Evolutionary conservation across 139 green algal genomes (phyloP).

Genomic region (Micractinium conductrix): DNA sequence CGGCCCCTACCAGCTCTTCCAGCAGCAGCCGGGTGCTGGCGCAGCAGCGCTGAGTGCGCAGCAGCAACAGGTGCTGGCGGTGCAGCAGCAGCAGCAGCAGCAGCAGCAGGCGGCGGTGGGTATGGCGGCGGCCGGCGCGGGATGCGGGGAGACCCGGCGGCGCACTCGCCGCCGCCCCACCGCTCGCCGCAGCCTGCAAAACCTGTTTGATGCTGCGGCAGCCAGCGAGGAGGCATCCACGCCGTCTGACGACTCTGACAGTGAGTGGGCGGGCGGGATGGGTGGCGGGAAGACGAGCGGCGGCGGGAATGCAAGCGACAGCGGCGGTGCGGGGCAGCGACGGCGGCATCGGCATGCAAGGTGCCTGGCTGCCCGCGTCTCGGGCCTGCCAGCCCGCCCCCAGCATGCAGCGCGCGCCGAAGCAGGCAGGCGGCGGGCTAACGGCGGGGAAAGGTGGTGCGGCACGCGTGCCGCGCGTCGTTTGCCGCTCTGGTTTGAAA

Average conservation of each 20-base stretch:
- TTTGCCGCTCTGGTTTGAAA: no score
- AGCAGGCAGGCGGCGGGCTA: no score
- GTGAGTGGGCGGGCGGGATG: background rate
- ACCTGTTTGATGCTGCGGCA: constrained; percentile 13
- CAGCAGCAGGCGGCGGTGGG: background rate
- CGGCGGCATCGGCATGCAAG: no score
- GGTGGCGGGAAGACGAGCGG: no score
- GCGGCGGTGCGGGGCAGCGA: no score
- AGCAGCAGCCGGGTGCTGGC: background rate
- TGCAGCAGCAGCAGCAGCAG: background rate
- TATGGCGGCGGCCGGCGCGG: background rate
- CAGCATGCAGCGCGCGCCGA: no score
- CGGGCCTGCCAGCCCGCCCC: no score
- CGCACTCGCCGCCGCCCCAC: constrained; percentile 11
- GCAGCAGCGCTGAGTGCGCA: no score
- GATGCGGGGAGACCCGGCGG: background rate
- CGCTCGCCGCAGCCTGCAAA: constrained; percentile 3
- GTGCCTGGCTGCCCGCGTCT: no score
- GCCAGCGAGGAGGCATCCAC: background rate
- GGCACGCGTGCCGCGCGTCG: no score
- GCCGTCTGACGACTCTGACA: background rate
- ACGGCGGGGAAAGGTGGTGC: no score
- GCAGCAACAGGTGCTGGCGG: background rate
- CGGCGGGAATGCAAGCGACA: no score
- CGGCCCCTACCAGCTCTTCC: background rate